Evolutionary conservation across 148 eudicot genomes (phyloP).

Genomic region (Arctostaphylos glauca): DNA sequence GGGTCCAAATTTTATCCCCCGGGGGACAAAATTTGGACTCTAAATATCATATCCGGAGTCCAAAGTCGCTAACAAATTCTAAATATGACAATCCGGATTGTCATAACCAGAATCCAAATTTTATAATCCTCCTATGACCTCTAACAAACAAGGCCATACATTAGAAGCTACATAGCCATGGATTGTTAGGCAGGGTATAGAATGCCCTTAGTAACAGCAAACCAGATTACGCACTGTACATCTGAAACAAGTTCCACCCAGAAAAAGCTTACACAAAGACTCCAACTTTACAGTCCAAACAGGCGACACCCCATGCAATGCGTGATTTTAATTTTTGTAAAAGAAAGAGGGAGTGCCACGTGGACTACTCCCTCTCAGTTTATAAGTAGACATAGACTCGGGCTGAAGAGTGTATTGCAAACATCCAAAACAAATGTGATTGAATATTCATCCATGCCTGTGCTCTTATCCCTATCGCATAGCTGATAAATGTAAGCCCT

Average conservation of each 20-base stretch:
- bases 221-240: not conserved
- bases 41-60: no score
- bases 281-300: not conserved
- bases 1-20: no score
- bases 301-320: no score
- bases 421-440: not conserved
- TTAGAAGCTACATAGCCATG: not conserved
- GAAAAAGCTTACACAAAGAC: not conserved
- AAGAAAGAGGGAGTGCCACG: no score
- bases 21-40: no score
- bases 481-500: not conserved
- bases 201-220: not conserved
- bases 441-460: not conserved
- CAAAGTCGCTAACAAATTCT: no score
- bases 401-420: not conserved
- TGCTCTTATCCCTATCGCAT: not conserved
- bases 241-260: not conserved
- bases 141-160: not conserved
- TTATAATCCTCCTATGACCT: no score
- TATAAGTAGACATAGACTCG: not conserved
- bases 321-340: no score
- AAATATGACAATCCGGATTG: no score
- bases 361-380: no score
- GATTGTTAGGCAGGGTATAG: not conserved
- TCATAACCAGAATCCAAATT: no score